These are phyloP conservation scores for Ministeria vibrans DNA, from an alignment of 78 protist genomes.

Conservation along the genomic window DNA sequence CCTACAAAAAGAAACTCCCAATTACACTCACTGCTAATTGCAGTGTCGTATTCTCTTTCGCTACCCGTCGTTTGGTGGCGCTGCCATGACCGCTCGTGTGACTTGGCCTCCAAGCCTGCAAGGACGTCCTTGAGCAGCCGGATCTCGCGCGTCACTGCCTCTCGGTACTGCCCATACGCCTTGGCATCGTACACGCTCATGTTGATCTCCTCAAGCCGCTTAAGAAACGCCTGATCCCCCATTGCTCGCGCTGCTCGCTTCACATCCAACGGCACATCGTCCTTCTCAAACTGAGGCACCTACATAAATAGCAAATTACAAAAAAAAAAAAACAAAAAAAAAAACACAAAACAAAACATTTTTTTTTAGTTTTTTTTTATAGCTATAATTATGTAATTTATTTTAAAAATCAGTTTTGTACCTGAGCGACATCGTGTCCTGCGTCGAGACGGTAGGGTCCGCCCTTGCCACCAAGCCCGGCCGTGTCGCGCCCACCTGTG, in stretches of 20 bases:
- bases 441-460: conserved; percentile 65
- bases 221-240: conserved; percentile 17
- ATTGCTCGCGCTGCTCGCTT: conserved; percentile 30
- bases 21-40: too few species aligned
- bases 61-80: conserved; percentile 27
- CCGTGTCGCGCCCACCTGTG: conserved; percentile 71
- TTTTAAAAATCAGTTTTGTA: background rate
- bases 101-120: conserved; percentile 32
- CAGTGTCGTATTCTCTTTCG: too few species aligned
- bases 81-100: conserved; percentile 54
- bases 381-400: background rate
- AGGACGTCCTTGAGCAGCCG: conserved; percentile 29
- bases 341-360: background rate
- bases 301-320: background rate
- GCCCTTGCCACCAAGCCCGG: conserved; percentile 69
- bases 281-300: conserved; percentile 2
- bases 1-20: too few species aligned
- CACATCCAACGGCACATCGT: conserved; percentile 29
- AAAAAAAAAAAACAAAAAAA: background rate
- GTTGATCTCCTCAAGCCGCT: conserved; percentile 22
- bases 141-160: background rate
- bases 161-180: background rate
- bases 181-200: conserved; percentile 11
- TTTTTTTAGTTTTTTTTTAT: background rate
- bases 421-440: conserved; percentile 21